phyloP scores from a whole-genome alignment of 192 early-diverging fungal genomes.

The Chytriomyces confervae region DNA sequence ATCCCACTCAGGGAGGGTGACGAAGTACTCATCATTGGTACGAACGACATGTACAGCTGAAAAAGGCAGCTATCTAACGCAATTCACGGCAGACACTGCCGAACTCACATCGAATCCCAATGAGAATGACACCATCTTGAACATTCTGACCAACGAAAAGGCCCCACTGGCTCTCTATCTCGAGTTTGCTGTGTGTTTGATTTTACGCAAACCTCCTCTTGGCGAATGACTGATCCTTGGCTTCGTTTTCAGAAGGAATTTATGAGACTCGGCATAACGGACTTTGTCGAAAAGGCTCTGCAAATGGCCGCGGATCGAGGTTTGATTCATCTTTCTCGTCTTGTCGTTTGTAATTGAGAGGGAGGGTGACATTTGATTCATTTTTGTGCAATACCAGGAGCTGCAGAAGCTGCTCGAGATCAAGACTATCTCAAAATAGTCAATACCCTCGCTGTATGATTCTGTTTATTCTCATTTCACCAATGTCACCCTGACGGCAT shows the following conservation, averaged over 20 bases:
- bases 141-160: slow-evolving; percentile 72
- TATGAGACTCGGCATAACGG: slow-evolving; percentile 1
- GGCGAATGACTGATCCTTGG: not conserved
- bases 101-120: slow-evolving; percentile 57
- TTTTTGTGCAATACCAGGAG: slow-evolving; percentile 6
- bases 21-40: slow-evolving; percentile 28
- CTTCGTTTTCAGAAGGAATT: slow-evolving; percentile 18
- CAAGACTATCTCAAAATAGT: slow-evolving; percentile 21
- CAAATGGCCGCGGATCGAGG: slow-evolving; percentile 27
- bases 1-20: slow-evolving; percentile 17
- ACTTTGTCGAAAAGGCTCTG: slow-evolving; percentile 35
- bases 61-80: not conserved
- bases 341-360: not conserved
- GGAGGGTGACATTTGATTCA: not conserved
- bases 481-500: no score
- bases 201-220: not conserved
- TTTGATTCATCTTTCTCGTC: slow-evolving; percentile 5
- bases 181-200: slow-evolving; percentile 65
- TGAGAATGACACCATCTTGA: slow-evolving; percentile 64
- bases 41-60: not conserved
- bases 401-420: slow-evolving; percentile 10
- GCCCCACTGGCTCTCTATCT: slow-evolving; percentile 69
- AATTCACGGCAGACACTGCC: slow-evolving; percentile 46
- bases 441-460: slow-evolving; percentile 23
- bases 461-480: not conserved